Evolutionary conservation across 805 yeast genomes (phyloP).

Genomic region (Starmerella vitae): DNA sequence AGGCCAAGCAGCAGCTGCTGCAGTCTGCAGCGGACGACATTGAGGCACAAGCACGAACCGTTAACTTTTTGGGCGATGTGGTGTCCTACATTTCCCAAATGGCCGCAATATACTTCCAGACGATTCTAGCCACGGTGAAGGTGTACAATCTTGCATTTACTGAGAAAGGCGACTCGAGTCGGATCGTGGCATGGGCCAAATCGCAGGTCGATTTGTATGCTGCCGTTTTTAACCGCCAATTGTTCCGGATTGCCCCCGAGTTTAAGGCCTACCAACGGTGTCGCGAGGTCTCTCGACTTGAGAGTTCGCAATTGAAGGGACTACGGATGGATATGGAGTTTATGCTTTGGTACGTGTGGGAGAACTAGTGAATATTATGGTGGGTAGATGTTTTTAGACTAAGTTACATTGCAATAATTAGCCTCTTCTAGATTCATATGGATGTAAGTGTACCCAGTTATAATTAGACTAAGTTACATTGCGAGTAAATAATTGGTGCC

Average conservation of each 20-base stretch:
- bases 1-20: slow-evolving; percentile 38
- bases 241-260: slow-evolving; percentile 36
- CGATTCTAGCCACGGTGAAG: slow-evolving; percentile 43
- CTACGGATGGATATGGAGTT: slow-evolving; percentile 67
- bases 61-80: slow-evolving; percentile 44
- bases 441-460: no score
- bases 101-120: slow-evolving; percentile 49
- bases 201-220: slow-evolving; percentile 49
- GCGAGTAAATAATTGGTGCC: no score
- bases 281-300: slow-evolving; percentile 40
- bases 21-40: slow-evolving; percentile 37
- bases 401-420: no score
- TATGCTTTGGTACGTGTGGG: slow-evolving; percentile 38
- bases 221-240: slow-evolving; percentile 47
- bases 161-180: slow-evolving; percentile 35
- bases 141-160: slow-evolving; percentile 43
- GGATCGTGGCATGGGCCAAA: slow-evolving; percentile 65
- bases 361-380: no score
- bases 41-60: slow-evolving; percentile 35
- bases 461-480: no score
- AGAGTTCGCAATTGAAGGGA: slow-evolving; percentile 45
- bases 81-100: slow-evolving; percentile 44
- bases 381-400: no score
- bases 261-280: slow-evolving; percentile 44
- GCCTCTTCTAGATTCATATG: no score